phyloP scores from a whole-genome alignment of 306 rosid genomes.

The Quercus aquifolioides region DNA sequence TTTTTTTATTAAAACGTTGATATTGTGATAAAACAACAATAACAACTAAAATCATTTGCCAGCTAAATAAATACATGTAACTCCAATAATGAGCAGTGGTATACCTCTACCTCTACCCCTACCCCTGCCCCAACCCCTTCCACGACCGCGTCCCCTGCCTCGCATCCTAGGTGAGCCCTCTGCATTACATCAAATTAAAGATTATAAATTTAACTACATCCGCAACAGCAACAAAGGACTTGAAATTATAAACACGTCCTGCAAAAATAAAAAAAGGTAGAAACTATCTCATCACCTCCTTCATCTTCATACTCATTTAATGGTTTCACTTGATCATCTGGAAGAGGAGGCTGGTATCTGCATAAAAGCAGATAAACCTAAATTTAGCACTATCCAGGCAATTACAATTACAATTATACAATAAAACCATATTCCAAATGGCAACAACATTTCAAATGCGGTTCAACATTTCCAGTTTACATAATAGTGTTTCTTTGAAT shows the following conservation, averaged over 20 bases:
- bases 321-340: conserved; percentile 81
- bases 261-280: background rate
- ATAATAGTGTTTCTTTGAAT: too few species aligned
- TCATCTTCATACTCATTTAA: conserved; percentile 69
- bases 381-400: conserved; percentile 1
- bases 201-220: background rate
- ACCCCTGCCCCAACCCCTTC: conserved; percentile 56
- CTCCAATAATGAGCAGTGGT: too few species aligned
- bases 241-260: background rate
- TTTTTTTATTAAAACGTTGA: too few species aligned
- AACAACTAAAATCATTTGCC: too few species aligned
- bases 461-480: too few species aligned
- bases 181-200: conserved; percentile 30
- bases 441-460: background rate
- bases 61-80: too few species aligned
- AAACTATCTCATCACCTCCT: conserved; percentile 49
- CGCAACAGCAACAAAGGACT: background rate
- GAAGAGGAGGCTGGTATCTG: conserved; percentile 84
- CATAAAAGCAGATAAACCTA: conserved; percentile 1
- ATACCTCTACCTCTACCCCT: conserved; percentile 59
- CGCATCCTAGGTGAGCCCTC: conserved; percentile 66
- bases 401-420: background rate
- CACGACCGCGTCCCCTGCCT: conserved; percentile 73
- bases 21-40: too few species aligned
- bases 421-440: background rate